Conservation (phyloP, 1,139 yeast genomes). For the Hyphopichia wangnamkhiaoensis region DNA sequence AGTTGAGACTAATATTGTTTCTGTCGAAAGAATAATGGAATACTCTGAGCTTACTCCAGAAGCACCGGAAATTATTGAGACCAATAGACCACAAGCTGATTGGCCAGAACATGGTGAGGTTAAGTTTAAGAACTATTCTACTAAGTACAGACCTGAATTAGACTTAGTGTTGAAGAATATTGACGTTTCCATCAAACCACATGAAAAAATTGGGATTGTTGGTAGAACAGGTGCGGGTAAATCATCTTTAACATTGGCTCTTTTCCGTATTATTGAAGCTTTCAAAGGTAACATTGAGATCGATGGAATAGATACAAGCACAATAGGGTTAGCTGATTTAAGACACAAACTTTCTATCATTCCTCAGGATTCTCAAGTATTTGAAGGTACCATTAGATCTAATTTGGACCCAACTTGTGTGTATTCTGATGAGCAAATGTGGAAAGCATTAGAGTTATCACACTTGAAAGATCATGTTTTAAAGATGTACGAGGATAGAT, state of each 20-base stretch:
- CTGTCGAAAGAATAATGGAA: slow-evolving; percentile 92
- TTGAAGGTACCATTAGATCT: slow-evolving; percentile 85
- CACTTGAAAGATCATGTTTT: slow-evolving; percentile 77
- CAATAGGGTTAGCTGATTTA: slow-evolving; percentile 79
- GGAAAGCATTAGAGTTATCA: slow-evolving; percentile 83
- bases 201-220: slow-evolving; percentile 92
- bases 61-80: slow-evolving; percentile 76
- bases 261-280: slow-evolving; percentile 89
- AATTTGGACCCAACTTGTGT: slow-evolving; percentile 83
- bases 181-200: slow-evolving; percentile 64
- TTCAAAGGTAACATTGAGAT: slow-evolving; percentile 68
- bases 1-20: slow-evolving; percentile 94
- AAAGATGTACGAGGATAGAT: slow-evolving; percentile 50
- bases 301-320: slow-evolving; percentile 67
- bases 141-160: slow-evolving; percentile 82
- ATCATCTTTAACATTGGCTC: slow-evolving; percentile 83
- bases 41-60: slow-evolving; percentile 75
- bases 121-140: slow-evolving; percentile 70
- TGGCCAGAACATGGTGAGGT: slow-evolving; percentile 87
- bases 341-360: slow-evolving; percentile 86
- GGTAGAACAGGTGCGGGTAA: slow-evolving; percentile 98
- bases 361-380: slow-evolving; percentile 97
- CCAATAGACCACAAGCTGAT: slow-evolving; percentile 61
- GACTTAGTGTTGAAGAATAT: slow-evolving; percentile 79
- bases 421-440: slow-evolving; percentile 73